Evolutionary conservation across 768 basidiomycete species (phyloP), one percentile per base, ranked within the genome.

Genomic region (Coprinopsis cinerea): DNA sequence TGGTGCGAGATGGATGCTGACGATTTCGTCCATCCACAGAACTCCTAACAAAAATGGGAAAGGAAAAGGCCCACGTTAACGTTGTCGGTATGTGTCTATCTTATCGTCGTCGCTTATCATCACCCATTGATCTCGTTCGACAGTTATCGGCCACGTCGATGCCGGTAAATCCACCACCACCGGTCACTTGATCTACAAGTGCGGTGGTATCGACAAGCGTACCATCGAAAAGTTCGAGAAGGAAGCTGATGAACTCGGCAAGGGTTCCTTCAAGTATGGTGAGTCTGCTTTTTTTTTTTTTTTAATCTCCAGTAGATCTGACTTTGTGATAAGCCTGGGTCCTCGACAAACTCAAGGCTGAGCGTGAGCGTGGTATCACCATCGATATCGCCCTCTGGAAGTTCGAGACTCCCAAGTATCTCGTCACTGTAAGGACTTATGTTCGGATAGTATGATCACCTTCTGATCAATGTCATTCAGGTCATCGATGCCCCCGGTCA

Each of bases 311-410:
- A 52, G 49, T 53, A 9, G 9, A 9, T 10, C 51, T 49, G 47
- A 61, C 48, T 46, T 67, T 61, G 49, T 57, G 64, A 60, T 52
- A 66, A 97, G 92, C 95, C 56, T 97, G 95, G 95, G 96, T 99
- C 59, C 92, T 99, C 64, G 96, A 99, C 83, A 99, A 97, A 79
- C 91, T 98, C 61, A 99, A 98, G 85, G 96, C 96, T 62, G 96
- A 99, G 84, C 95, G 96, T 77, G 96, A 99, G 83, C 95, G 96
- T 85, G 96, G 96, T 85, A 99, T 99, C 81, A 99, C 95, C 64
- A 99, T 99, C 69, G 95, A 99, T 82, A 99, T 99, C 71, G 95
- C 95, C 57, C 92, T 99, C 72, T 99, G 95, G 96, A 98, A 98
- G 77, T 99, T 99, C 85, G 96, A 99, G 79, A 99, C 96, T 59